Evolutionary conservation across 2,329 filamentous ascomycete species (phyloP).

Genomic region (Aspergillus quadrilineatus): DNA sequence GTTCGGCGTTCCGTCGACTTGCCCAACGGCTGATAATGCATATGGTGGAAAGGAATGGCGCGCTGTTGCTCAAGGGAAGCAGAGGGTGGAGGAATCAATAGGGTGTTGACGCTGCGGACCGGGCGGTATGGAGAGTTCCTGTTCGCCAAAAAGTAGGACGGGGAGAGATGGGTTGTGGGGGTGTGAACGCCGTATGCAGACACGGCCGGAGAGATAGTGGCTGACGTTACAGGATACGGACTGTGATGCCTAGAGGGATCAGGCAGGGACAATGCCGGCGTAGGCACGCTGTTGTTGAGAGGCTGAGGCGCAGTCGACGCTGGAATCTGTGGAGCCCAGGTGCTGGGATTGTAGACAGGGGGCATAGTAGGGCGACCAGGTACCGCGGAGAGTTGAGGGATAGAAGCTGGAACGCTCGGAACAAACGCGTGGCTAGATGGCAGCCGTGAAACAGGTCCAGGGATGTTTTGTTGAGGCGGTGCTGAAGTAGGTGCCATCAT

Average conservation of each 20-base stretch:
- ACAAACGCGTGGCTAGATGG: constrained; percentile 52
- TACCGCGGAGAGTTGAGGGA: constrained; percentile 61
- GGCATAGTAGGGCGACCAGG: constrained; percentile 67
- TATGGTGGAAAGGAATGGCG: constrained; percentile 64
- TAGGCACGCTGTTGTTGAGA: constrained; percentile 29
- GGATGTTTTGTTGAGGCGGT: constrained; percentile 35
- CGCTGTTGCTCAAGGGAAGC: constrained; percentile 74
- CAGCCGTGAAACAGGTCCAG: constrained; percentile 53
- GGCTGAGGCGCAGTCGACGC: constrained; percentile 34
- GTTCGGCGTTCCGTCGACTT: constrained; percentile 64
- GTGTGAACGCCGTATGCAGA: constrained; percentile 61
- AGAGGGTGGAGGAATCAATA: constrained; percentile 84
- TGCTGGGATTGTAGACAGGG: constrained; percentile 63
- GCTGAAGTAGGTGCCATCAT: constrained; percentile 35
- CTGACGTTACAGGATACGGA: constrained; percentile 54
- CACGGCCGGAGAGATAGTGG: constrained; percentile 65
- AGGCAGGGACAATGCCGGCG: constrained; percentile 28
- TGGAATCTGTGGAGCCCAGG: constrained; percentile 49
- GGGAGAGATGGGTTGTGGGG: constrained; percentile 73
- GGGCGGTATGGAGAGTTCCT: constrained; percentile 90
- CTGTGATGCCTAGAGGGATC: constrained; percentile 47
- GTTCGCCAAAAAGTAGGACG: constrained; percentile 82
- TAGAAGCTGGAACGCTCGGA: constrained; percentile 42
- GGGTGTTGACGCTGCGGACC: constrained; percentile 81
- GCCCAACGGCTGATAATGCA: constrained; percentile 79